These are phyloP conservation scores for Phytophthora hibernalis DNA, from an alignment of 352 stramenopile species.

Conservation along the genomic window DNA sequence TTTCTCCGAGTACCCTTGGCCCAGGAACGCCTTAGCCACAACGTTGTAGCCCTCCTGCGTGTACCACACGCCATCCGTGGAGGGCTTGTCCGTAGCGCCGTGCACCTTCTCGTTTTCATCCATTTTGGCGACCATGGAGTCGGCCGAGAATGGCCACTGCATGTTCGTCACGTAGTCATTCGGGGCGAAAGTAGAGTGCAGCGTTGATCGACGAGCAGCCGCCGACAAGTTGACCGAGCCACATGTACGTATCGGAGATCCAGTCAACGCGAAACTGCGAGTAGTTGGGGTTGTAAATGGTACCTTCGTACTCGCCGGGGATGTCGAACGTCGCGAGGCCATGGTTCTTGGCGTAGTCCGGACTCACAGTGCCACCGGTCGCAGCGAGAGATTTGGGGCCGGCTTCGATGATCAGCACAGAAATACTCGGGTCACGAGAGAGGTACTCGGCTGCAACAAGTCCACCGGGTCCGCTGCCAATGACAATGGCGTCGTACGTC, in stretches of 20 bases:
- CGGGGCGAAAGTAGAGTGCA: slow-evolving; percentile 78
- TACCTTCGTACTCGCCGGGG: slow-evolving; percentile 63
- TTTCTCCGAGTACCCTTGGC: slow-evolving; percentile 48
- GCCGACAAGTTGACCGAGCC: slow-evolving; percentile 79
- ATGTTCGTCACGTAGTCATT: slow-evolving; percentile 55
- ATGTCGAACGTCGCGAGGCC: slow-evolving; percentile 75
- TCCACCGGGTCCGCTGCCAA: slow-evolving; percentile 65
- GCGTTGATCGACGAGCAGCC: slow-evolving; percentile 83
- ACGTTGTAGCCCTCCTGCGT: slow-evolving; percentile 63
- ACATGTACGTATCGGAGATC: slow-evolving; percentile 45
- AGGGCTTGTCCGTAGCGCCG: slow-evolving; percentile 58
- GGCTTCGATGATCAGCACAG: slow-evolving; percentile 71
- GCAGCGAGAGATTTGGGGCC: slow-evolving; percentile 51
- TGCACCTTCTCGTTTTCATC: slow-evolving; percentile 51
- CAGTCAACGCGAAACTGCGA: slow-evolving; percentile 56
- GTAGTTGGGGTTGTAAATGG: slow-evolving; percentile 47
- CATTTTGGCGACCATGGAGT: slow-evolving; percentile 67
- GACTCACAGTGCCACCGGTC: slow-evolving; percentile 51
- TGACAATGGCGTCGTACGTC: slow-evolving; percentile 62
- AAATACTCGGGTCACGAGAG: slow-evolving; percentile 55
- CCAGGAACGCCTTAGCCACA: slow-evolving; percentile 45
- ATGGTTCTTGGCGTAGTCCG: slow-evolving; percentile 45
- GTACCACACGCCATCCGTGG: slow-evolving; percentile 61
- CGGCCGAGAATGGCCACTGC: slow-evolving; percentile 50
- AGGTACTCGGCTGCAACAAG: slow-evolving; percentile 71